phyloP scores from a whole-genome alignment of 768 basidiomycete genomes.

The Saitozyma sp. region DNA sequence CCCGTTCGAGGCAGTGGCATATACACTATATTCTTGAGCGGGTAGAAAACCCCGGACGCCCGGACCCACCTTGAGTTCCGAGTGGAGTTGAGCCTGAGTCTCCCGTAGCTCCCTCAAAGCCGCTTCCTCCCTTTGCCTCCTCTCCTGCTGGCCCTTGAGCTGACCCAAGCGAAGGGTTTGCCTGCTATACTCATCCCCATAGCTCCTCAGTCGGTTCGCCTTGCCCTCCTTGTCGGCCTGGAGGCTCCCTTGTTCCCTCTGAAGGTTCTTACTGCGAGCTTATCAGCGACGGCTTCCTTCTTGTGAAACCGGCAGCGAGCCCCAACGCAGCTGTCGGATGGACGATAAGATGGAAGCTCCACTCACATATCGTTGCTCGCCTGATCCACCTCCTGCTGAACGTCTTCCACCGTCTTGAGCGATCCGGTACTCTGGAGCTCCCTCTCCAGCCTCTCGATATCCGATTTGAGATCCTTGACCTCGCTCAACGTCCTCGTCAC shows the following conservation, averaged over 20 bases:
- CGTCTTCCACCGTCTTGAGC: conserved; percentile 77
- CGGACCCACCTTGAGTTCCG: conserved; percentile 35
- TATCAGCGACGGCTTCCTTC: conserved; percentile 4
- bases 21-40: not conserved
- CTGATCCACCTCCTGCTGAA: conserved; percentile 72
- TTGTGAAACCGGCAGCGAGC: not conserved
- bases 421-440: conserved; percentile 72
- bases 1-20: not conserved
- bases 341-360: not conserved
- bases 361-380: conserved; percentile 68
- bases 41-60: too few species aligned
- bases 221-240: conserved; percentile 39
- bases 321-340: not conserved
- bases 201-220: conserved; percentile 22
- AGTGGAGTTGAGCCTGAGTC: conserved; percentile 20
- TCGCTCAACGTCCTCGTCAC: conserved; percentile 49
- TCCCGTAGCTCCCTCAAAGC: conserved; percentile 39
- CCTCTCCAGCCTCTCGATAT: conserved; percentile 66
- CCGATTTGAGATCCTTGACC: conserved; percentile 58
- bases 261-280: conserved; percentile 33
- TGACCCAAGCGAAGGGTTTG: conserved; percentile 36
- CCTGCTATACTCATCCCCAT: conserved; percentile 29
- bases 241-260: conserved; percentile 30
- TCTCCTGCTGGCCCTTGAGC: conserved; percentile 32
- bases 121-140: conserved; percentile 34